A percentile compares a stretch with the other conserved stretches of the same genome.
Conservation (phyloP, 106 monocot genomes). For the Gastrodia elata region DNA sequence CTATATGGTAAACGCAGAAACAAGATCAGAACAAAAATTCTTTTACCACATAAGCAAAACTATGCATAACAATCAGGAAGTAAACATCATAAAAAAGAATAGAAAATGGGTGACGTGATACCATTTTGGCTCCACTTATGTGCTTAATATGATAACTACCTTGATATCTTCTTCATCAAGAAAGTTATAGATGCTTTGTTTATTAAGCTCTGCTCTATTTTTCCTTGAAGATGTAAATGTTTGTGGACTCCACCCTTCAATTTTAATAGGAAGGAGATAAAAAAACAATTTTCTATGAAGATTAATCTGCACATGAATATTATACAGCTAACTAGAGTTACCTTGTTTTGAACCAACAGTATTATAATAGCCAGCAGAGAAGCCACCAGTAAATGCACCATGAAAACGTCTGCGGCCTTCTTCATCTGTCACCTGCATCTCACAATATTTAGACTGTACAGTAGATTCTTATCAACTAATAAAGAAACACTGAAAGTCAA, state of each 20-base stretch:
- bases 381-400: slow-evolving; percentile 97
- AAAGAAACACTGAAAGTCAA: no score
- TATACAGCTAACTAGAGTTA: slow-evolving; percentile 12
- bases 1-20: slow-evolving; percentile 17
- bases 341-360: slow-evolving; percentile 97
- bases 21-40: neutral
- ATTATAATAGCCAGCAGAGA: slow-evolving; percentile 96
- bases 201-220: slow-evolving; percentile 68
- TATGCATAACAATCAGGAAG: neutral
- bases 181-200: slow-evolving; percentile 77
- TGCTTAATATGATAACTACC: slow-evolving; percentile 27
- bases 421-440: slow-evolving; percentile 77
- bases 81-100: neutral
- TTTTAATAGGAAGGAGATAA: neutral
- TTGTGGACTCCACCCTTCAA: slow-evolving; percentile 86
- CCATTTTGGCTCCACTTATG: neutral
- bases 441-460: neutral
- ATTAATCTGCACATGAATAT: neutral
- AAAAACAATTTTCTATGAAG: neutral
- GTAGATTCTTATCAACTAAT: no score
- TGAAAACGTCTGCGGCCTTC: slow-evolving; percentile 92
- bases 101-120: neutral
- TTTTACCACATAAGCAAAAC: neutral
- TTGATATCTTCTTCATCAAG: slow-evolving; percentile 90
- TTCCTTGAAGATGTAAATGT: slow-evolving; percentile 88